These are phyloP conservation scores for Mycosphaerella arachidis DNA, from an alignment of 2,329 filamentous ascomycete genomes.

Conservation along the genomic window DNA sequence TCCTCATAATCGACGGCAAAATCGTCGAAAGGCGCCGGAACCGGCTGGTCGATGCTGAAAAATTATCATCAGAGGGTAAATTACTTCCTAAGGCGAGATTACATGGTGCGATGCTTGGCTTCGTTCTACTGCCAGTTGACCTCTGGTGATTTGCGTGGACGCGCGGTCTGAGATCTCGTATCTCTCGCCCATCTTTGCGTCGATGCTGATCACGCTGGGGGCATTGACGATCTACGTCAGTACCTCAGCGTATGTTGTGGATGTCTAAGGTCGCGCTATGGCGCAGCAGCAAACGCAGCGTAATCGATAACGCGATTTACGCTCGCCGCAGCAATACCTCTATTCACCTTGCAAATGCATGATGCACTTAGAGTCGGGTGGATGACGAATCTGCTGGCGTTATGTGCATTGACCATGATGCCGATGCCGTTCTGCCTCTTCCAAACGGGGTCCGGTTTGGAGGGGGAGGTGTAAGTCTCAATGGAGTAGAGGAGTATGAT, in stretches of 20 bases:
- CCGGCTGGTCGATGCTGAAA: neutral
- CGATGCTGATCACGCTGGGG: neutral
- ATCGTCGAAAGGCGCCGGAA: conserved; percentile 14
- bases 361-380: conserved; percentile 36
- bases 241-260: neutral
- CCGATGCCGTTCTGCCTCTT: conserved; percentile 22
- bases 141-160: conserved; percentile 47
- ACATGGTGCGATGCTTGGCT: conserved; percentile 56
- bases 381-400: conserved; percentile 38
- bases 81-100: conserved; percentile 62
- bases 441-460: neutral
- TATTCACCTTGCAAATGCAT: conserved; percentile 33
- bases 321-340: neutral
- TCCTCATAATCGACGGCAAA: conserved; percentile 41
- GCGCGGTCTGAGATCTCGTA: neutral
- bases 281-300: neutral
- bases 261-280: neutral
- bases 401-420: conserved; percentile 28
- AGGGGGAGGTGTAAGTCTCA: neutral
- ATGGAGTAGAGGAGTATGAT: neutral
- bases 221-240: neutral
- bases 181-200: neutral
- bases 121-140: conserved; percentile 57
- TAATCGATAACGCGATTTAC: neutral
- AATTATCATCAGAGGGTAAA: conserved; percentile 38